A percentile compares a stretch with the other conserved stretches of the same genome.
These are phyloP conservation scores for Quercus rubra DNA, from an alignment of 306 rosid genomes.

Conservation along the genomic window DNA sequence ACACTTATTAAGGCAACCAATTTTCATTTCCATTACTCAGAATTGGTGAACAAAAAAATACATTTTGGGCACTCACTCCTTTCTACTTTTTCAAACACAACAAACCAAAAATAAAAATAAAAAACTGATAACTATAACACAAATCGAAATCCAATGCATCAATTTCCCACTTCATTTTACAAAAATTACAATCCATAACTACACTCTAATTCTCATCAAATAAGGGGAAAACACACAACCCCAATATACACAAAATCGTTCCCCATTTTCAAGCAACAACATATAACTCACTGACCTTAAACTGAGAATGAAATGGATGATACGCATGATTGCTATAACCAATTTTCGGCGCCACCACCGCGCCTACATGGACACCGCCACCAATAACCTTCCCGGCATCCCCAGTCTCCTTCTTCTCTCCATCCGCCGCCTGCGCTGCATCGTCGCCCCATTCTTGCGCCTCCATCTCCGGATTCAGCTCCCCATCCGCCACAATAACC, in stretches of 20 bases:
- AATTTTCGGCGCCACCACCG: constrained; percentile 43
- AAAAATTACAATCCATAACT: constrained; percentile 32
- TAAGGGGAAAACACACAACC: constrained; percentile 35
- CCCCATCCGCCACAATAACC: constrained; percentile 69
- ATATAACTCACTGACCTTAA: constrained; percentile 79
- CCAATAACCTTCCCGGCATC: constrained; percentile 55
- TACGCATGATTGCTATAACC: constrained; percentile 81
- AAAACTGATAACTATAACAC: neutral
- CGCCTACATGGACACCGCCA: constrained; percentile 1
- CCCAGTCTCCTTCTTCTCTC: constrained; percentile 71
- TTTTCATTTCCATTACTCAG: constrained; percentile 5
- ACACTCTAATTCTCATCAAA: constrained; percentile 37
- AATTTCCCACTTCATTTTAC: constrained; percentile 6
- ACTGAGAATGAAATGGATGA: constrained; percentile 97
- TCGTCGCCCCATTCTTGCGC: constrained; percentile 90
- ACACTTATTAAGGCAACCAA: neutral
- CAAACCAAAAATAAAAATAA: neutral
- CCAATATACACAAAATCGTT: constrained; percentile 27
- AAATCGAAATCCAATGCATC: constrained; percentile 25
- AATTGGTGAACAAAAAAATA: neutral
- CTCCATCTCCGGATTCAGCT: constrained; percentile 55
- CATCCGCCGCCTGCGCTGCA: constrained; percentile 39
- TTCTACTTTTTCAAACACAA: constrained; percentile 13
- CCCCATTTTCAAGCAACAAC: constrained; percentile 36
- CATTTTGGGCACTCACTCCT: constrained; percentile 3